Base-by-base conservation (phyloP, 495 filamentous ascomycete species). In the Penicillium psychrofluorescens region DNA sequence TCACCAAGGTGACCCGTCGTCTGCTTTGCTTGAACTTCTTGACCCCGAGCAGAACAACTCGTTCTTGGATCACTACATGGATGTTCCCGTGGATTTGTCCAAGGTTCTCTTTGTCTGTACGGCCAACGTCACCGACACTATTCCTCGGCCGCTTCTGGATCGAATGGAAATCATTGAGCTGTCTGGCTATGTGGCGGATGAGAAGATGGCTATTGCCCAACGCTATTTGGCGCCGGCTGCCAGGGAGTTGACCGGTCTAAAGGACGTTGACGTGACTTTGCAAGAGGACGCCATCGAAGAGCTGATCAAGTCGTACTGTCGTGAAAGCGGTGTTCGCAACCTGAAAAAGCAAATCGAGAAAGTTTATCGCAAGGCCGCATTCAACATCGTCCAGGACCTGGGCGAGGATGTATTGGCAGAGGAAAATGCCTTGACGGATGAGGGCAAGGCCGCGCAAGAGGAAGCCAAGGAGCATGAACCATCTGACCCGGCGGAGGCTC, bases 321-420 rank as follows among this genome's bases (percentile, higher is more conserved):
- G 94, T 11, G 94, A 99, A 63, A 90, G 86, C 38, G 94, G 94
- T 50, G 94, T 99, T 16, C 86, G 94, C 36, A 97, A 97, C 62
- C 68, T 99, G 54, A 99, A 99, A 75, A 97, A 99, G 72, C 91
- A 97, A 59, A 99, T 99, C 50, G 94, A 99, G 59, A 97, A 97
- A 71, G 88, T 99, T 6, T 99, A 95, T 66, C 85, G 94, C 35
- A 99, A 99, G 68, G 85, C 90, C 12, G 94, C 94, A 9, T 76
- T 97, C 50, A 96, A 95, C 66, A 97, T 99, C 53, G 88, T 99
- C 27, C 86, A 89, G 59, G 92, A 97, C 50, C 70, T 97, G 5
- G 92, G 92, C 39, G 92, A 98, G 64, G 83, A 88, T 28, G 86
- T 72, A 9, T 67, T 95, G 11, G 75, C 85, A 2, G 92, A 96